These are phyloP conservation scores for Scheffersomyces lignicola DNA, from an alignment of 1,139 yeast genomes.

Conservation along the genomic window DNA sequence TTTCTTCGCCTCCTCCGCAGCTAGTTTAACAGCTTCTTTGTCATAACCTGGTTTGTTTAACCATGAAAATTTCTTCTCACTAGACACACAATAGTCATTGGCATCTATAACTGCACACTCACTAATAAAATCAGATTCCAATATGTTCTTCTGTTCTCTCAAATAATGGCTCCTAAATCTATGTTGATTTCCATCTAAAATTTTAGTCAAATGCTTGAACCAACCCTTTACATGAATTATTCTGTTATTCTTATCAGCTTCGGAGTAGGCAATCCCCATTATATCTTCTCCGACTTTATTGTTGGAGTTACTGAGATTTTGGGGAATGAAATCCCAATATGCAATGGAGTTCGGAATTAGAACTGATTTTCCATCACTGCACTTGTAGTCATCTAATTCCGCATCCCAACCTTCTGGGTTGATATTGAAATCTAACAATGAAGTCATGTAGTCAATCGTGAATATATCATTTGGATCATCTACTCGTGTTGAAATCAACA, in stretches of 20 bases:
- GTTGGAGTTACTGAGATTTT: not conserved
- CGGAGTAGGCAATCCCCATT: conserved; percentile 17
- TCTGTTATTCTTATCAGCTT: conserved; percentile 16
- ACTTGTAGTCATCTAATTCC: conserved; percentile 5
- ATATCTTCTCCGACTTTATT: conserved; percentile 7
- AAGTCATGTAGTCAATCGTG: conserved; percentile 16
- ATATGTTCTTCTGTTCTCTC: not conserved
- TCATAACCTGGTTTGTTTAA: too few relatives aligned
- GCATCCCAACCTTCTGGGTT: conserved; percentile 11
- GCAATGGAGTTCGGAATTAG: conserved; percentile 18
- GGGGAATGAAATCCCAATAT: conserved; percentile 19
- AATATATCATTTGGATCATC: conserved; percentile 9
- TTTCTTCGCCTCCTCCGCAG: too few relatives aligned
- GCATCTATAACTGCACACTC: conserved; percentile 12
- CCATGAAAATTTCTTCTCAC: conserved; percentile 4
- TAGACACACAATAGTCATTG: conserved; percentile 9
- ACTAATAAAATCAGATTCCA: conserved; percentile 12
- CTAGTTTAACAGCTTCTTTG: too few relatives aligned
- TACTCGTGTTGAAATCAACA: conserved; percentile 14
- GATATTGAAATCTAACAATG: conserved; percentile 16
- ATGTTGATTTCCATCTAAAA: conserved; percentile 6
- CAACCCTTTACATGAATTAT: conserved; percentile 15
- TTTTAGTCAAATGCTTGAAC: conserved; percentile 11
- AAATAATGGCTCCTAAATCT: conserved; percentile 3
- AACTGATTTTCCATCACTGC: conserved; percentile 16